Evolutionary conservation across 495 filamentous ascomycete species (phyloP).

Genomic region (Aspergillus avenaceus): DNA sequence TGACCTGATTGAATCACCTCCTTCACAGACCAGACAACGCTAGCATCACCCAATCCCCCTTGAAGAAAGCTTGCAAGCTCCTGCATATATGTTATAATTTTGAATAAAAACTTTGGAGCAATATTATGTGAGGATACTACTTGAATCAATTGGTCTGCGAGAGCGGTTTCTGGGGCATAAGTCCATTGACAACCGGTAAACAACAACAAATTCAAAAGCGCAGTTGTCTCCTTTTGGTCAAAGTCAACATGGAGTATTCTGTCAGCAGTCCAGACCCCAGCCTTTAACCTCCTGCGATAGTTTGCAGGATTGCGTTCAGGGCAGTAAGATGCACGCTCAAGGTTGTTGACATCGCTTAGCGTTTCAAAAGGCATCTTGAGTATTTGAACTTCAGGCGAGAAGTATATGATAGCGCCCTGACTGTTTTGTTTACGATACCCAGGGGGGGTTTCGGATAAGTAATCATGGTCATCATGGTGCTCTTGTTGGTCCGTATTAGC

Average conservation of each 20-base stretch:
- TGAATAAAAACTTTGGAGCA: neutral
- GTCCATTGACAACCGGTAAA: slow-evolving; percentile 1
- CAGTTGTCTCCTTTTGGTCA: slow-evolving; percentile 10
- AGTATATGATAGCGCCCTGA: neutral
- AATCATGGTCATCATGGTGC: neutral
- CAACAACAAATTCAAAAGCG: slow-evolving; percentile 11
- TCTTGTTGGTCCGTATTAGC: neutral
- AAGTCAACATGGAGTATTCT: slow-evolving; percentile 16
- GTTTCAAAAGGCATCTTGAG: slow-evolving; percentile 3
- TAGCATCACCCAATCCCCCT: too few relatives aligned
- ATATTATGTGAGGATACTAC: slow-evolving; percentile 2
- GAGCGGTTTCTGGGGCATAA: slow-evolving; percentile 7
- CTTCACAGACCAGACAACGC: too few relatives aligned
- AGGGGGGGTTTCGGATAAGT: neutral
- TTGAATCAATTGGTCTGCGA: slow-evolving; percentile 14
- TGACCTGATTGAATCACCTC: neutral
- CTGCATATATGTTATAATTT: slow-evolving; percentile 8
- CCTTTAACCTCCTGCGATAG: slow-evolving; percentile 5
- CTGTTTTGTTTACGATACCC: neutral
- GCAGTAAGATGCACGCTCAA: slow-evolving; percentile 7
- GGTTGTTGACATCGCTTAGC: slow-evolving; percentile 6
- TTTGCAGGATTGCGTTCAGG: slow-evolving; percentile 9
- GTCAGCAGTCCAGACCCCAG: neutral
- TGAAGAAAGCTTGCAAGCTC: slow-evolving; percentile 7
- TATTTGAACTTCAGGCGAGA: slow-evolving; percentile 9